Evolutionary conservation across 371 early-diverging fungal species (phyloP), one percentile per base, ranked within the genome.

Genomic region (Choanephora cucurbitarum): DNA sequence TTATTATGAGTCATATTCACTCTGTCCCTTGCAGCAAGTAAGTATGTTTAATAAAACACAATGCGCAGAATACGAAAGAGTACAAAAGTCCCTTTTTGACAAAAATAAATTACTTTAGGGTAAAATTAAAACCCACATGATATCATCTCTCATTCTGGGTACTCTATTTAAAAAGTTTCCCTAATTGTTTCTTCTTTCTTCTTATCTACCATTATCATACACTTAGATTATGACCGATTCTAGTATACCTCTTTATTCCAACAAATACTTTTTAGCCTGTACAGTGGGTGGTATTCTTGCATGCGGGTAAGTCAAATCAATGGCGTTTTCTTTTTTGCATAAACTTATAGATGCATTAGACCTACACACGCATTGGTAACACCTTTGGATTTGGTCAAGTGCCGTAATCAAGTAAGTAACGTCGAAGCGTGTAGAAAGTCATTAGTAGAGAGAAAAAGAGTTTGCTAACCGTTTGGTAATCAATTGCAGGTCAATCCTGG

Each of bases 361-460:
- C 69, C 88, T 31, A 89, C 89, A n/a, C 89, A 89, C 60, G 66
- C 80, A 34, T 60, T 77, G 15, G 72, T 89, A 43, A 88, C 88
- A 15, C 87, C 90, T n/a, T 67, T 90, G 41, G 90, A 89, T 67
- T 75, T 88, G 46, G 82, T 88, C 59, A 89, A 89, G 66, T 85
- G 86, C 64, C 82, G 89, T 63, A 72, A 76, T 58, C 90, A 89
- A 73, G 81, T 65, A 60, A 56, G 33, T 23, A 22, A 5, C 19
- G 28, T 6, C 18, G 3, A n/a, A 18, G 0, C 8, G 22, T 18
- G 40, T 14, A 19, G 23, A 37, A 13, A 28, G 1, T 1, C 17
- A 21, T 49, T 9, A 14, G 18, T 43, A 11, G 43, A 44, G 14
- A 13, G 19, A 14, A 33, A 5, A 32, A 42, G 32, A 50, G 23